Conservation (phyloP, 1,139 yeast genomes). For the Hansenula lynferdii region DNA sequence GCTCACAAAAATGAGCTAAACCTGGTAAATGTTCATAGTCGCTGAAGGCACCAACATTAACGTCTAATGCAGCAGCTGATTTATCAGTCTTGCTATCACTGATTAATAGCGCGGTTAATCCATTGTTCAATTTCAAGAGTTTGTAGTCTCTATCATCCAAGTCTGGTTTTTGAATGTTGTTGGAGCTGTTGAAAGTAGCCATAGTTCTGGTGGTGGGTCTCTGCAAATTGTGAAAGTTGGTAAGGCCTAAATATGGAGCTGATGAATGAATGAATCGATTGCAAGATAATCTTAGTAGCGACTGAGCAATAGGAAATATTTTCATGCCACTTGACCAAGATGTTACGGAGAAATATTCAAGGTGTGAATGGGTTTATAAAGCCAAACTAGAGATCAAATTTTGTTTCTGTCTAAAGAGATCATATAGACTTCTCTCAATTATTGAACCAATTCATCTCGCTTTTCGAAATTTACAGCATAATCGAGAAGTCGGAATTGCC, state of each 20-base stretch:
- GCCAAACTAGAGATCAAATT: too few species aligned
- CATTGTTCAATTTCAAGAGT: slow-evolving; percentile 59
- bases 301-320: slow-evolving; percentile 1
- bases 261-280: not conserved
- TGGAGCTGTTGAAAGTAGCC: slow-evolving; percentile 18
- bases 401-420: too few species aligned
- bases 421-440: not conserved
- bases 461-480: not conserved
- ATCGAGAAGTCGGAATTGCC: not conserved
- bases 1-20: slow-evolving; percentile 96
- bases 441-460: too few species aligned
- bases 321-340: not conserved
- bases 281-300: not conserved
- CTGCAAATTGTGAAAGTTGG: not conserved
- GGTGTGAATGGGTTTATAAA: too few species aligned
- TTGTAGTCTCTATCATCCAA: slow-evolving; percentile 76
- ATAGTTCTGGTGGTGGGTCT: slow-evolving; percentile 2
- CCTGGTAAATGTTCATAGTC: slow-evolving; percentile 78
- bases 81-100: slow-evolving; percentile 85
- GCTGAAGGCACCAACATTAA: slow-evolving; percentile 82
- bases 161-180: slow-evolving; percentile 48
- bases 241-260: too few species aligned
- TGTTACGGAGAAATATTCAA: too few species aligned
- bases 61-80: slow-evolving; percentile 91
- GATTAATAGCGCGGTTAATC: slow-evolving; percentile 69